A percentile compares a stretch with the other conserved stretches of the same genome.
phyloP scores from a whole-genome alignment of 345 rosid species.

The Populus davidiana region DNA sequence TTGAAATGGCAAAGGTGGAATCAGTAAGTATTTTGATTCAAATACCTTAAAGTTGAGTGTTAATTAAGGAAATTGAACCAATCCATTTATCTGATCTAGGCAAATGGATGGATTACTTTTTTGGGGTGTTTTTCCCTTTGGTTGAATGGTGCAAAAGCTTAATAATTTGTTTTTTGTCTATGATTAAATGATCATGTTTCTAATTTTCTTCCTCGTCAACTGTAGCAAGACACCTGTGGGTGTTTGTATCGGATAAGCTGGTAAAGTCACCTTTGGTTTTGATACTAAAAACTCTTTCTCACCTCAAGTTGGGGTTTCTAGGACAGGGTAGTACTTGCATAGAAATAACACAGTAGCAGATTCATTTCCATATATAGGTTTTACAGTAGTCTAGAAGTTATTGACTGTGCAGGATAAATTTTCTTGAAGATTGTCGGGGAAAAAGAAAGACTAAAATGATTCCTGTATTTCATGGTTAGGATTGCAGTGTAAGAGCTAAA shows the following conservation, averaged over 20 bases:
- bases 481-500: background rate
- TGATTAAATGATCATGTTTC: background rate
- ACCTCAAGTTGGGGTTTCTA: background rate
- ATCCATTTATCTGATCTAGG: background rate
- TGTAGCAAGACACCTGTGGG: background rate
- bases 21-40: slow-evolving; percentile 52
- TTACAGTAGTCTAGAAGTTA: background rate
- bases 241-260: background rate
- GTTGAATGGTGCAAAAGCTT: background rate
- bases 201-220: background rate
- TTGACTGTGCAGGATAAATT: background rate
- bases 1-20: slow-evolving; percentile 89
- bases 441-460: background rate
- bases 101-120: background rate
- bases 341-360: background rate
- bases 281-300: background rate
- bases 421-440: background rate
- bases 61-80: slow-evolving; percentile 3
- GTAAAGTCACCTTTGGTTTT: background rate
- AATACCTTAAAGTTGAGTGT: slow-evolving; percentile 16
- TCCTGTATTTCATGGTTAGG: background rate
- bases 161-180: background rate
- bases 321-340: background rate
- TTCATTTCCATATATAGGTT: background rate
- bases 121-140: background rate